Evolutionary conservation across 352 stramenopile species (phyloP).

Genomic region (Pythium rishiriense): DNA sequence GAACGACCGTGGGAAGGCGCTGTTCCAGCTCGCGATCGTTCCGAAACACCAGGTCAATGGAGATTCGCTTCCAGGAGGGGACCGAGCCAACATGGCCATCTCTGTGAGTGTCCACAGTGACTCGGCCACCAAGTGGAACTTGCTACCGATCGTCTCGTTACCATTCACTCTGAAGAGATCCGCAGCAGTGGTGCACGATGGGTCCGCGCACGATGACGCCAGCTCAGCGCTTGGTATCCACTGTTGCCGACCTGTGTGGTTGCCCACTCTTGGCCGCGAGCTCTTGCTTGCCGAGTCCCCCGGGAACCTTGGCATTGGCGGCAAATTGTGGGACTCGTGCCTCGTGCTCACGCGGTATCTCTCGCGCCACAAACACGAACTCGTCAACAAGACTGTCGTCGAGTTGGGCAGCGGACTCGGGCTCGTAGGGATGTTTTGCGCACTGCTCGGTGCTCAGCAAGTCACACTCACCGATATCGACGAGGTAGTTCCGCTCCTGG

Average conservation of each 20-base stretch:
- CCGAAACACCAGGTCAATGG: background rate
- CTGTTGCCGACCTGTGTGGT: slow-evolving; percentile 64
- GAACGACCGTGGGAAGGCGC: slow-evolving; percentile 63
- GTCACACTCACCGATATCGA: slow-evolving; percentile 78
- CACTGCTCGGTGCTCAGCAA: slow-evolving; percentile 45
- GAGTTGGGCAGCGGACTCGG: slow-evolving; percentile 77
- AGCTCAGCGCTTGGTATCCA: slow-evolving; percentile 50
- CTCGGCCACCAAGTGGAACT: slow-evolving; percentile 42
- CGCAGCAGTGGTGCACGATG: background rate
- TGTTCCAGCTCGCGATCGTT: slow-evolving; percentile 48
- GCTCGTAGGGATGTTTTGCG: slow-evolving; percentile 75
- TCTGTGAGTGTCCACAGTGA: slow-evolving; percentile 36
- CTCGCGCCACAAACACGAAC: slow-evolving; percentile 30
- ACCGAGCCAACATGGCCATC: slow-evolving; percentile 34
- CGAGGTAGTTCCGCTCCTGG: slow-evolving; percentile 69
- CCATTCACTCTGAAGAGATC: slow-evolving; percentile 33
- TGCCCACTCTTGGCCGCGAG: slow-evolving; percentile 47
- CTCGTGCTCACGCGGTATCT: slow-evolving; percentile 74
- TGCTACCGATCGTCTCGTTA: slow-evolving; percentile 71
- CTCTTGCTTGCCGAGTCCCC: slow-evolving; percentile 77
- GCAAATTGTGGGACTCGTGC: slow-evolving; percentile 85
- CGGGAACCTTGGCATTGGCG: slow-evolving; percentile 72
- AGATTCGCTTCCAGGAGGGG: background rate
- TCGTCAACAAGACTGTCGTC: slow-evolving; percentile 56
- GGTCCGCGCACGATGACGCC: background rate